Conservation (phyloP, 495 filamentous ascomycete genomes). For the Xylaria sp. region DNA sequence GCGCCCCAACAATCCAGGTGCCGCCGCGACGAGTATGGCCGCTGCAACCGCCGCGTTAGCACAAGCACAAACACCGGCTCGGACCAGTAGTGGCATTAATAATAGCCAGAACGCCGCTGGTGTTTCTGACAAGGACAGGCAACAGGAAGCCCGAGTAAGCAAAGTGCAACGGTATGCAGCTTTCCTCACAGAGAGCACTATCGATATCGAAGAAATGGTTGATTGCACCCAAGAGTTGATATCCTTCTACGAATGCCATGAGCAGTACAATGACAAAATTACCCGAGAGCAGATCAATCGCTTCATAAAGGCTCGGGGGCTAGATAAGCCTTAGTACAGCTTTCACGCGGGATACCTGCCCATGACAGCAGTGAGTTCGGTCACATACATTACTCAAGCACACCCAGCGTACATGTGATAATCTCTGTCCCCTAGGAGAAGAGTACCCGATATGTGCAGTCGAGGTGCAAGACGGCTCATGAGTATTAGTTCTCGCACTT, state of each 20-base stretch:
- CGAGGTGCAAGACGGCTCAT: not conserved
- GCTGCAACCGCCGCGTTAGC: constrained; percentile 48
- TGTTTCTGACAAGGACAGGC: constrained; percentile 33
- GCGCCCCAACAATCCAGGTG: constrained; percentile 54
- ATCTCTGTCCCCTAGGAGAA: not conserved
- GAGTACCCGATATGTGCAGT: not conserved
- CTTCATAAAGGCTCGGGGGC: constrained; percentile 82
- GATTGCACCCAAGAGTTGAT: constrained; percentile 96
- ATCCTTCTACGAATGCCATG: constrained; percentile 91
- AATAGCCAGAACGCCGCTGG: constrained; percentile 25
- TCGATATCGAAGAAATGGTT: constrained; percentile 90
- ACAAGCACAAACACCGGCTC: constrained; percentile 31
- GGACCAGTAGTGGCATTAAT: constrained; percentile 33
- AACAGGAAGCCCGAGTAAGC: constrained; percentile 50
- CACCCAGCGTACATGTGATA: not conserved
- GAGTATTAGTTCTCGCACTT: not conserved
- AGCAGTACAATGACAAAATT: constrained; percentile 84
- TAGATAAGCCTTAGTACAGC: constrained; percentile 55
- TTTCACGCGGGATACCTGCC: not conserved
- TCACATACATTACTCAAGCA: not conserved
- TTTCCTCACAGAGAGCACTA: constrained; percentile 91
- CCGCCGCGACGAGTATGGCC: constrained; percentile 45
- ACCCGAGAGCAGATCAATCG: constrained; percentile 70
- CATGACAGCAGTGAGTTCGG: not conserved
- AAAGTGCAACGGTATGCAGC: constrained; percentile 77